These are phyloP conservation scores for Nymphaea thermarum DNA, from an alignment of 164 flowering plant species.

Conservation along the genomic window DNA sequence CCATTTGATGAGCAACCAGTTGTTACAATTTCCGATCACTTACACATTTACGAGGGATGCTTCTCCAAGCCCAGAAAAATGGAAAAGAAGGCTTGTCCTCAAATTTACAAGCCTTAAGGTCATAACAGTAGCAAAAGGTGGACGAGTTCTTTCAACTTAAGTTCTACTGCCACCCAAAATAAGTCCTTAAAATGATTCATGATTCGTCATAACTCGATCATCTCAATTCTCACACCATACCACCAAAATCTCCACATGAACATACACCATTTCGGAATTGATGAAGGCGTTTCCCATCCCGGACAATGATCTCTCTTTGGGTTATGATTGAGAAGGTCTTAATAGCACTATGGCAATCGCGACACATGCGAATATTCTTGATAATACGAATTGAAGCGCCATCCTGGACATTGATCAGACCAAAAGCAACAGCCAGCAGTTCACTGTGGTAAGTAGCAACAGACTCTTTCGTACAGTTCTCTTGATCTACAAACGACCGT, in stretches of 20 bases:
- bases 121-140: neutral
- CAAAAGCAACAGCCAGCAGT: conserved; percentile 66
- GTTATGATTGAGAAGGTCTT: conserved; percentile 40
- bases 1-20: too few relatives aligned
- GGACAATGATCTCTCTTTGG: conserved; percentile 42
- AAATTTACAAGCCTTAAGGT: neutral
- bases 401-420: conserved; percentile 35
- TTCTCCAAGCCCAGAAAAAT: too few relatives aligned
- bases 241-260: conserved; percentile 52
- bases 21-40: too few relatives aligned
- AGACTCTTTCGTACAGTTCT: neutral
- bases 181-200: neutral
- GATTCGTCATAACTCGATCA: neutral
- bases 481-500: conserved; percentile 10
- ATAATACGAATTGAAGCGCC: conserved; percentile 37
- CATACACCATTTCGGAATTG: conserved; percentile 52
- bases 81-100: neutral
- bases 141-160: neutral
- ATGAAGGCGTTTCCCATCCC: conserved; percentile 74
- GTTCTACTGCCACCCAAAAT: neutral
- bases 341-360: conserved; percentile 59
- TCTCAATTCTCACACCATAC: neutral
- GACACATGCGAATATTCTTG: conserved; percentile 58
- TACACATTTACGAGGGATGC: too few relatives aligned
- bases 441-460: conserved; percentile 51